phyloP scores from a whole-genome alignment of 306 rosid genomes.

The Begonia fuchsioides region DNA sequence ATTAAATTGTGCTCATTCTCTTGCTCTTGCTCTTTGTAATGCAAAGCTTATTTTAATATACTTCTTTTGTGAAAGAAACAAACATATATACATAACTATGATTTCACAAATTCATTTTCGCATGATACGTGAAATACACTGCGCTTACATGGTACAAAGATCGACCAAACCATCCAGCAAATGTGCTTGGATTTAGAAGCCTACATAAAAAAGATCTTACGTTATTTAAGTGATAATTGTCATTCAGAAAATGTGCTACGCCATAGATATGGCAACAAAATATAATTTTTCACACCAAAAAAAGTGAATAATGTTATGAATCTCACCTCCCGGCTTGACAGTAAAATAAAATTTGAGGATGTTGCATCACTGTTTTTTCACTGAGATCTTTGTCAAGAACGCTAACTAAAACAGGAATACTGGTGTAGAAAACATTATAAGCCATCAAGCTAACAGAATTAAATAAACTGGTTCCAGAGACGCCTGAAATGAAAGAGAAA shows the following conservation, averaged over 20 bases:
- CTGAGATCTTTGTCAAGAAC: conserved; percentile 94
- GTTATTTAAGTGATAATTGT: conserved; percentile 5
- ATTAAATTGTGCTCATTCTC: too few relatives aligned
- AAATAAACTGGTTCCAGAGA: conserved; percentile 97
- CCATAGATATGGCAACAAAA: not conserved
- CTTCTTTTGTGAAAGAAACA: too few relatives aligned
- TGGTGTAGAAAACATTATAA: conserved; percentile 96
- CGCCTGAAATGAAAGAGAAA: conserved; percentile 95
- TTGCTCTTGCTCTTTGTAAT: too few relatives aligned
- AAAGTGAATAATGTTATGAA: conserved; percentile 12
- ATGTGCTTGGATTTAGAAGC: conserved; percentile 93
- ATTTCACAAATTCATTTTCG: too few relatives aligned
- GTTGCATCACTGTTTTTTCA: conserved; percentile 96
- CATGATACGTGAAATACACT: too few relatives aligned
- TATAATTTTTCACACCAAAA: not conserved
- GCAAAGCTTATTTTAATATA: too few relatives aligned
- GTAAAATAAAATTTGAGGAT: conserved; percentile 96
- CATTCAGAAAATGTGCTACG: not conserved
- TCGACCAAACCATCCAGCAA: conserved; percentile 98
- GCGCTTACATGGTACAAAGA: conserved; percentile 90
- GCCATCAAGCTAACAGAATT: conserved; percentile 99
- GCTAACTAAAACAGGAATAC: conserved; percentile 87
- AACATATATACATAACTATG: too few relatives aligned
- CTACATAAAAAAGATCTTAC: conserved; percentile 26
- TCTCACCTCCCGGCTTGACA: conserved; percentile 96